phyloP scores from a whole-genome alignment of 192 early-diverging fungal species.

The Allomyces arbusculus region DNA sequence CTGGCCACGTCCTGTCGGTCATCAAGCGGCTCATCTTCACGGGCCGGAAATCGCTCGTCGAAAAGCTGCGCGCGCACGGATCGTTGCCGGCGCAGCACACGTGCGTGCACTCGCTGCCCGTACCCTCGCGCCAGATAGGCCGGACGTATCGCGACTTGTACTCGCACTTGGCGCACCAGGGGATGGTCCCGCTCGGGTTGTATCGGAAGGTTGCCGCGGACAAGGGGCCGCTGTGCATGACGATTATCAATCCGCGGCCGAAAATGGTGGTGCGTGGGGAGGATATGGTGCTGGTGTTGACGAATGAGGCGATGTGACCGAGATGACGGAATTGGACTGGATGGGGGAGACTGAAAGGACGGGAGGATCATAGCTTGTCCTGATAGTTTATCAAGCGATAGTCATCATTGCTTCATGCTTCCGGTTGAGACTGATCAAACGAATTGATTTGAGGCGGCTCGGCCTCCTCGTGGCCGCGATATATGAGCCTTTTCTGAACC shows the following conservation, averaged over 20 bases:
- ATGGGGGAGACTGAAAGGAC: too few species aligned
- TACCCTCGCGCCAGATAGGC: constrained; percentile 21
- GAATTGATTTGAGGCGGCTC: too few species aligned
- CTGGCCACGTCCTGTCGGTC: constrained; percentile 34
- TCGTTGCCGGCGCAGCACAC: constrained; percentile 13
- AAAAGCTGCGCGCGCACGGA: background rate
- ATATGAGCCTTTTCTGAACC: too few species aligned
- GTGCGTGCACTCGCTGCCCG: constrained; percentile 19
- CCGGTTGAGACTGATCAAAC: too few species aligned
- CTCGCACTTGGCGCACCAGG: constrained; percentile 9
- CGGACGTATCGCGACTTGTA: constrained; percentile 25
- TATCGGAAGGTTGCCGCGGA: constrained; percentile 32
- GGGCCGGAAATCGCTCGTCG: constrained; percentile 8
- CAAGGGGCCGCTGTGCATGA: constrained; percentile 25
- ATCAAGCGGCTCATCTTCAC: constrained; percentile 35
- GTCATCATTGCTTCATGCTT: too few species aligned
- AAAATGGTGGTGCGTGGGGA: constrained; percentile 23
- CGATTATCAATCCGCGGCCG: constrained; percentile 33
- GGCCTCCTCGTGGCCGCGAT: too few species aligned
- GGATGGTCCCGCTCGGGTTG: constrained; percentile 33
- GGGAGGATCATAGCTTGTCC: too few species aligned
- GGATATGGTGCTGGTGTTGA: constrained; percentile 36
- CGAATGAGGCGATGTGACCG: too few species aligned
- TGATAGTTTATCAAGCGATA: too few species aligned
- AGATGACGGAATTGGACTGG: too few species aligned